These are phyloP conservation scores for Scenedesmus sp. DNA, from an alignment of 163 green algal species.

Conservation along the genomic window DNA sequence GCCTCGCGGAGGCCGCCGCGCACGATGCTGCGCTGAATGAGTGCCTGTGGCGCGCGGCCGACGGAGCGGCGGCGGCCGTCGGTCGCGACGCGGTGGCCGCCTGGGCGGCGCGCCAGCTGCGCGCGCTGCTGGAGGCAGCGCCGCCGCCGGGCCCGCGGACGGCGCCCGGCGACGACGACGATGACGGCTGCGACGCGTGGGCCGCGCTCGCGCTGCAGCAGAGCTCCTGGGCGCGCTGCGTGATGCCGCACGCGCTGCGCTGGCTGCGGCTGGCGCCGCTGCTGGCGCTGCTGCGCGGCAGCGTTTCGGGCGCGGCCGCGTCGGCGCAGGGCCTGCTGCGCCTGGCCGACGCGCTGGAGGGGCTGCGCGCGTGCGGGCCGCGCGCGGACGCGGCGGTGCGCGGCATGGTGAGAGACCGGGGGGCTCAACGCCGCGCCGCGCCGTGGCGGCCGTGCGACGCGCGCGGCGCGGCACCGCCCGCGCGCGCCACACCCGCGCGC, in stretches of 20 bases:
- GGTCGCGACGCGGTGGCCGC: slow-evolving; percentile 8
- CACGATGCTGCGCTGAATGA: slow-evolving; percentile 9
- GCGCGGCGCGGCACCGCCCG: too few relatives aligned
- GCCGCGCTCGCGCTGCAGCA: background rate
- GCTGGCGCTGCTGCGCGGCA: background rate
- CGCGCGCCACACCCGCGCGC: too few relatives aligned
- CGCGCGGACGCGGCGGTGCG: background rate
- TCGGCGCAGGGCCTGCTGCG: background rate
- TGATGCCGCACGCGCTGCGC: background rate
- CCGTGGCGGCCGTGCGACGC: background rate
- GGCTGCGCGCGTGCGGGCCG: background rate
- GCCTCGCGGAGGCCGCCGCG: too few relatives aligned
- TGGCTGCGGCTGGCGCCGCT: background rate
- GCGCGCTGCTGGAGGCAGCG: too few relatives aligned
- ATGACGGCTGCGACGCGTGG: too few relatives aligned
- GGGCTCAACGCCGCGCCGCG: background rate
- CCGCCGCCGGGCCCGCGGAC: too few relatives aligned
- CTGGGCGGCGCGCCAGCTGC: background rate
- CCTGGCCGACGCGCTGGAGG: background rate
- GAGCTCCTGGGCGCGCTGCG: slow-evolving; percentile 4
- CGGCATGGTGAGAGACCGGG: background rate
- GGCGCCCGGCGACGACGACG: too few relatives aligned
- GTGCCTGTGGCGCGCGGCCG: background rate
- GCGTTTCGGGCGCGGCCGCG: background rate
- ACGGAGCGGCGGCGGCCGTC: background rate